Percentiles rank a stretch among this genome's conserved stretches.
Evolutionary conservation across 2,329 filamentous ascomycete species (phyloP).

Genomic region (Amesomyces nigricolor): DNA sequence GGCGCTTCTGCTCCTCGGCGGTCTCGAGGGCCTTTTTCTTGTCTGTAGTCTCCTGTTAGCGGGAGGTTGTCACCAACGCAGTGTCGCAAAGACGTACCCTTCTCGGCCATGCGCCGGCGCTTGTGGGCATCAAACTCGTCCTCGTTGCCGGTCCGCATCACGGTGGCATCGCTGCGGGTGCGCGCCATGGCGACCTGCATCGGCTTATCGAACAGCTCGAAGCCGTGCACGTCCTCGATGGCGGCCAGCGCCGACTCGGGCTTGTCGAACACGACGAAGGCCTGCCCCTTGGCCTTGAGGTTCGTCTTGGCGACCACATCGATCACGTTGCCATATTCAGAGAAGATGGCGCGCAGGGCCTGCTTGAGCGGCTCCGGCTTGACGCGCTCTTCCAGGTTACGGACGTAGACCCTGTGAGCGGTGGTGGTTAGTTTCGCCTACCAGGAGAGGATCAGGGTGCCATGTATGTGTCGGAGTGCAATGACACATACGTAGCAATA

Average conservation of each 20-base stretch:
- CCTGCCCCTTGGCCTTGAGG: slow-evolving; percentile 87
- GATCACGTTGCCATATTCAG: slow-evolving; percentile 77
- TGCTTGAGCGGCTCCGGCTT: slow-evolving; percentile 73
- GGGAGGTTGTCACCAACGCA: not conserved
- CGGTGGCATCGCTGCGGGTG: slow-evolving; percentile 80
- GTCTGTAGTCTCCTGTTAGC: slow-evolving; percentile 37
- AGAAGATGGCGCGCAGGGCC: slow-evolving; percentile 71
- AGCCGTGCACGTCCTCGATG: slow-evolving; percentile 85
- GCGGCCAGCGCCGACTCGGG: slow-evolving; percentile 74
- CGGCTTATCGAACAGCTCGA: slow-evolving; percentile 86
- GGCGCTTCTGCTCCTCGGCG: slow-evolving; percentile 69
- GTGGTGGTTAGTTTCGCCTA: slow-evolving; percentile 32
- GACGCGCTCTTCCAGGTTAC: slow-evolving; percentile 88
- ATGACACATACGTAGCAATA: slow-evolving; percentile 68
- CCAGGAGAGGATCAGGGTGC: slow-evolving; percentile 15
- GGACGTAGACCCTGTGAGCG: slow-evolving; percentile 57
- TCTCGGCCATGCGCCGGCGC: slow-evolving; percentile 76
- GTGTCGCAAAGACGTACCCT: slow-evolving; percentile 53
- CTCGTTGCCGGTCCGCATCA: slow-evolving; percentile 64
- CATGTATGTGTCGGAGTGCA: slow-evolving; percentile 56
- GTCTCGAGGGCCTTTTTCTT: slow-evolving; percentile 78
- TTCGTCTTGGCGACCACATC: slow-evolving; percentile 71
- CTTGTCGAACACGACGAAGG: slow-evolving; percentile 85
- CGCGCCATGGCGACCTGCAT: slow-evolving; percentile 81
- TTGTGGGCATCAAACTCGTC: slow-evolving; percentile 88